Evolutionary conservation across 345 rosid species (phyloP).

Genomic region (Eucalyptus pumila): DNA sequence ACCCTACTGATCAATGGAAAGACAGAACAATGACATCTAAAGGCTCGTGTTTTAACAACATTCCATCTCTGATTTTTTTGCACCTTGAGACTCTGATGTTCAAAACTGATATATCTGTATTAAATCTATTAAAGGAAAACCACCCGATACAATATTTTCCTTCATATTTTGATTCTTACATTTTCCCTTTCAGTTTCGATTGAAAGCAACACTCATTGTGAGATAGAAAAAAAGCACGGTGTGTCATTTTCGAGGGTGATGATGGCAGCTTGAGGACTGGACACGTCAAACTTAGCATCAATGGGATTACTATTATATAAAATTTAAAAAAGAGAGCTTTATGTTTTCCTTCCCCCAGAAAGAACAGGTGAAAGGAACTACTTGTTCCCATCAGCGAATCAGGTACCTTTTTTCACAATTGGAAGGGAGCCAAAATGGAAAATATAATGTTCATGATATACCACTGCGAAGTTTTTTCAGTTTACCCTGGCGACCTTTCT

Average conservation of each 20-base stretch:
- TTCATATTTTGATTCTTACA: not conserved
- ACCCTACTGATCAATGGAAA: not conserved
- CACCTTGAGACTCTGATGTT: not conserved
- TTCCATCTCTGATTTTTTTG: not conserved
- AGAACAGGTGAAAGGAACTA: not conserved
- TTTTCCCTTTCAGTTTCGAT: not conserved
- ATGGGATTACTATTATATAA: not conserved
- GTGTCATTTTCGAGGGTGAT: not conserved
- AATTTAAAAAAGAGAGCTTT: not conserved
- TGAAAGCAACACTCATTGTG: not conserved
- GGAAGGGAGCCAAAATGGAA: not conserved
- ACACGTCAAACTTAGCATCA: not conserved
- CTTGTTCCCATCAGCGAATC: not conserved
- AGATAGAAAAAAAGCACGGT: not conserved
- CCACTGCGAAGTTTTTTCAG: not conserved
- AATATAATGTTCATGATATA: not conserved
- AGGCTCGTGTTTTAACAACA: not conserved
- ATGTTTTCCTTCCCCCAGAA: not conserved
- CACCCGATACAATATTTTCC: not conserved
- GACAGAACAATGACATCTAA: not conserved
- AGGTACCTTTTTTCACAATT: not conserved
- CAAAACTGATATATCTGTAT: not conserved
- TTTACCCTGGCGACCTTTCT: not conserved
- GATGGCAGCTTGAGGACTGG: not conserved
- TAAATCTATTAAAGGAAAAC: not conserved